Percentiles rank a stretch among this genome's conserved stretches.
Evolutionary conservation across 768 basidiomycete species (phyloP).

Genomic region (Flagelloscypha sp.): DNA sequence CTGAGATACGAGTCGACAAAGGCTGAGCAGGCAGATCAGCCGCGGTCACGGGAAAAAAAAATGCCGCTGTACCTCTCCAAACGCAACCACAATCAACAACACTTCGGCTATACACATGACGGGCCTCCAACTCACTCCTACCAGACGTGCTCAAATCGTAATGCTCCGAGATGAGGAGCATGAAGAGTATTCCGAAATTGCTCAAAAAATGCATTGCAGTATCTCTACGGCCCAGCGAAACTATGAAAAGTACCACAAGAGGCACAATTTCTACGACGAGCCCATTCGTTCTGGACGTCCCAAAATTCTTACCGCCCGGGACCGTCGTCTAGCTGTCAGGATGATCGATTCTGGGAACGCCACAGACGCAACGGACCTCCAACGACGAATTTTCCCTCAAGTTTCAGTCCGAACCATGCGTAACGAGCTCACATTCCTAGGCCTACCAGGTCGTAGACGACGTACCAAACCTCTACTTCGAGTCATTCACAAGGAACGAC

Average conservation of each 20-base stretch:
- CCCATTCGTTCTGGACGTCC: constrained; percentile 12
- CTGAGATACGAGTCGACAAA: no score
- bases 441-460: constrained; percentile 2
- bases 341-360: constrained; percentile 7
- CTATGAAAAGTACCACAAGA: constrained; percentile 3
- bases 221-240: constrained; percentile 2
- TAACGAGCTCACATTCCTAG: constrained; percentile 5
- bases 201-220: background rate
- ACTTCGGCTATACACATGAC: no score
- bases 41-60: no score
- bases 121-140: background rate
- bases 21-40: no score
- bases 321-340: constrained; percentile 7
- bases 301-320: constrained; percentile 6
- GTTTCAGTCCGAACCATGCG: constrained; percentile 10
- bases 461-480: no score
- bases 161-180: constrained; percentile 3
- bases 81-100: no score
- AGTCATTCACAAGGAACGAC: no score
- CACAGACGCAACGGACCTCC: constrained; percentile 13
- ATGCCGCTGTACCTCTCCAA: no score
- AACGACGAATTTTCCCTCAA: constrained; percentile 11
- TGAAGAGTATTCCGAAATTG: constrained; percentile 3
- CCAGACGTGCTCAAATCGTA: background rate
- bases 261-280: constrained; percentile 4